These are phyloP conservation scores for Chaetoceros muelleri DNA, from an alignment of 108 stramenopile species.

Conservation along the genomic window DNA sequence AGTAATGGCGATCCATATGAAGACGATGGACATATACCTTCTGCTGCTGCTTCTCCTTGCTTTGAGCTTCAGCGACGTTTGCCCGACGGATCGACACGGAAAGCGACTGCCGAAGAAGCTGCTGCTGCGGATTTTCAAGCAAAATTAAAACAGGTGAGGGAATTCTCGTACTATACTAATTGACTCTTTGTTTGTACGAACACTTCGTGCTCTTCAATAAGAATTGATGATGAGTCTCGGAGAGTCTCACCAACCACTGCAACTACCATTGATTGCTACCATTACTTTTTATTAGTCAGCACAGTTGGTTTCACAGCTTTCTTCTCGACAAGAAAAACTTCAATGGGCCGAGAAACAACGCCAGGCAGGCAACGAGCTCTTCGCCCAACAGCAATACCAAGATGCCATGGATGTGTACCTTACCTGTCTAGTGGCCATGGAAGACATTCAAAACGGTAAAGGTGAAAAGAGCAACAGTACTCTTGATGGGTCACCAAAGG, in stretches of 20 bases:
- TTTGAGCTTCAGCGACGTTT: slow-evolving; percentile 69
- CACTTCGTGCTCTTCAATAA: too few relatives aligned
- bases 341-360: slow-evolving; percentile 62
- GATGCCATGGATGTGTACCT: slow-evolving; percentile 83
- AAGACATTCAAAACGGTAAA: not conserved
- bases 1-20: too few relatives aligned
- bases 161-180: too few relatives aligned
- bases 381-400: slow-evolving; percentile 36
- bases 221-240: too few relatives aligned
- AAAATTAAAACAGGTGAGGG: not conserved
- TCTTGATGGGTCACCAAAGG: slow-evolving; percentile 11
- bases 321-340: slow-evolving; percentile 22
- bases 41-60: too few relatives aligned
- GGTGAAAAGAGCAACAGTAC: not conserved
- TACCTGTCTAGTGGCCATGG: slow-evolving; percentile 69
- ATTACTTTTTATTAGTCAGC: too few relatives aligned
- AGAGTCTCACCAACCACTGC: too few relatives aligned
- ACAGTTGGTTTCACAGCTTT: slow-evolving; percentile 21
- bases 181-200: too few relatives aligned
- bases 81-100: slow-evolving; percentile 63
- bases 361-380: slow-evolving; percentile 48
- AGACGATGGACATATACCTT: too few relatives aligned
- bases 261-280: too few relatives aligned
- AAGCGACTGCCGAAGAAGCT: not conserved
- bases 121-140: not conserved